A percentile compares a stretch with the other conserved stretches of the same genome.
phyloP scores from a whole-genome alignment of 495 filamentous ascomycete species.

The Aspergillus olivimuriae region DNA sequence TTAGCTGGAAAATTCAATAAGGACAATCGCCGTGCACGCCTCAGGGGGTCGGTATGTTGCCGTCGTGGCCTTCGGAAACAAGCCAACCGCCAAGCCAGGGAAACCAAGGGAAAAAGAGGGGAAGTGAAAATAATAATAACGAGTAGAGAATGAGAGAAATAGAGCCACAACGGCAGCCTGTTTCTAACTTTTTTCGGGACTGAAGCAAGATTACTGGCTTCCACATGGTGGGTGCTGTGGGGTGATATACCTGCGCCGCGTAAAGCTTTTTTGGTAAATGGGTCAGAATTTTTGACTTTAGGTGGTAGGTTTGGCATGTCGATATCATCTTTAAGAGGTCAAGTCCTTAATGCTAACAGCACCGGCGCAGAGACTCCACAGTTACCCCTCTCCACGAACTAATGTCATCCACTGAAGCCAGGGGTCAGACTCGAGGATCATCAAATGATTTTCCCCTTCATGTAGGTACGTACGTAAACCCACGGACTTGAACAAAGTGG shows the following conservation, averaged over 20 bases:
- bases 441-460: neutral
- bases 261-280: constrained; percentile 10
- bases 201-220: constrained; percentile 7
- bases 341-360: neutral
- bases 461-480: neutral
- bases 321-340: neutral
- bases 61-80: neutral
- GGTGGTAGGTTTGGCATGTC: too few species aligned
- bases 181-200: neutral
- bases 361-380: neutral
- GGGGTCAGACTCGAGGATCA: neutral
- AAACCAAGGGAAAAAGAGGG: constrained; percentile 1
- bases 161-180: constrained; percentile 6
- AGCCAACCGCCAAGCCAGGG: neutral
- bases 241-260: constrained; percentile 2
- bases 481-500: neutral
- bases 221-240: constrained; percentile 10
- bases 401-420: neutral
- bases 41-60: constrained; percentile 4
- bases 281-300: neutral
- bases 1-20: too few species aligned
- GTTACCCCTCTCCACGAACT: neutral
- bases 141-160: neutral
- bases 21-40: neutral
- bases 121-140: neutral